These are phyloP conservation scores for Fimicolochytrium jonesii DNA, from an alignment of 192 early-diverging fungal genomes.

Conservation along the genomic window DNA sequence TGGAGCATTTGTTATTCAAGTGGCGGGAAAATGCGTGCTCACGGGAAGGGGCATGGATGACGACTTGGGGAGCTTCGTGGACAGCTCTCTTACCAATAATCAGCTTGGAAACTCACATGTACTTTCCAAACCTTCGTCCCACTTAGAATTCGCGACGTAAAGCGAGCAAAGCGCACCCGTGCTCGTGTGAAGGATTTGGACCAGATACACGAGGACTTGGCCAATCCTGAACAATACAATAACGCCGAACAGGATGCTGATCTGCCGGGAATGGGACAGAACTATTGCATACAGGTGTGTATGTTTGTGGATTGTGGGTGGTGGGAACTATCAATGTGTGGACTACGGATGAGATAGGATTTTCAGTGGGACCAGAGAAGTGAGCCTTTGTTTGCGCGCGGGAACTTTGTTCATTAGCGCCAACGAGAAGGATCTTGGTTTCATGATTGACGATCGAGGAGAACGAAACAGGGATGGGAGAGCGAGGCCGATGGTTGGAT, in stretches of 20 bases:
- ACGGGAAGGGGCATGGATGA: no score
- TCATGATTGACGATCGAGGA: no score
- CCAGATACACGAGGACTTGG: slow-evolving; percentile 89
- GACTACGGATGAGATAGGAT: no score
- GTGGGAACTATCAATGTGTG: not conserved
- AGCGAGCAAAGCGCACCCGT: slow-evolving; percentile 76
- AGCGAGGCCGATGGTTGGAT: no score
- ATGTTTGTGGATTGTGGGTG: not conserved
- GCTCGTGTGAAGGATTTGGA: slow-evolving; percentile 89
- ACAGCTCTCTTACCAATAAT: not conserved
- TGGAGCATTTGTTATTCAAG: not conserved
- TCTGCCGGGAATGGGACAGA: slow-evolving; percentile 83
- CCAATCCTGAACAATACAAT: slow-evolving; percentile 58
- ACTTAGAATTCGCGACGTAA: slow-evolving; percentile 71
- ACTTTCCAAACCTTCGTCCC: slow-evolving; percentile 31
- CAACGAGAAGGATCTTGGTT: no score
- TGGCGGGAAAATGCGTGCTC: not conserved
- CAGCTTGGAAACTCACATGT: not conserved
- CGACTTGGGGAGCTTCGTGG: no score
- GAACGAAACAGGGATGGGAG: no score
- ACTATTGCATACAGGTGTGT: slow-evolving; percentile 78
- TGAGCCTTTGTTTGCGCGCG: no score
- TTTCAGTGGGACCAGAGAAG: no score
- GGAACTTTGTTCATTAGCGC: no score
- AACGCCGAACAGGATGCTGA: slow-evolving; percentile 71